Conservation (phyloP, 2,329 filamentous ascomycete species). For the Aspergillus jensenii region DNA sequence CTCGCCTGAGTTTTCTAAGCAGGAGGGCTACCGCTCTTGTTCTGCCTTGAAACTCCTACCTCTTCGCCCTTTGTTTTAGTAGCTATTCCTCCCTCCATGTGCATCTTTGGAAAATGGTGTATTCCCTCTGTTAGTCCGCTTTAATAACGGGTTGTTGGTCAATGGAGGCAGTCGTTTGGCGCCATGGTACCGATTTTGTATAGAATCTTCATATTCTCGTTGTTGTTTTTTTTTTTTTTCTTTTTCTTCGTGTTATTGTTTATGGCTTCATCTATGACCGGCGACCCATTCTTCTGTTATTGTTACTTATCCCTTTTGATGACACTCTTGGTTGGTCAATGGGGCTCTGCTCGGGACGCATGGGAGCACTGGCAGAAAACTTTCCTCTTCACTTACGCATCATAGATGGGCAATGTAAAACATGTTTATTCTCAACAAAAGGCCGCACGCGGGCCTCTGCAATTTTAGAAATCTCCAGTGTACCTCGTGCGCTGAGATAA, state of each 20-base stretch:
- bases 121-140: constrained; percentile 31
- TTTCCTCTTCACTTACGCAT: constrained; percentile 33
- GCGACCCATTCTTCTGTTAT: constrained; percentile 26
- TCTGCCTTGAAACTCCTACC: constrained; percentile 27
- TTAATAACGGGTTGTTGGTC: constrained; percentile 34
- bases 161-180: constrained; percentile 37
- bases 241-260: constrained; percentile 19
- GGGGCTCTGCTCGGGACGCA: constrained; percentile 23
- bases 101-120: constrained; percentile 34
- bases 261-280: constrained; percentile 27
- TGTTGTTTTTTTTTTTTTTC: not conserved
- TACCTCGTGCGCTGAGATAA: not conserved
- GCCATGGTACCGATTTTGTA: constrained; percentile 40
- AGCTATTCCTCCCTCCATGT: constrained; percentile 40
- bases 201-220: constrained; percentile 35
- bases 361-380: constrained; percentile 28
- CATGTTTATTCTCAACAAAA: constrained; percentile 19
- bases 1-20: constrained; percentile 7
- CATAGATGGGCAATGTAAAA: constrained; percentile 44
- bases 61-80: constrained; percentile 43
- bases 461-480: not conserved
- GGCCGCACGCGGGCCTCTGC: not conserved
- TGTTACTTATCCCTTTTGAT: constrained; percentile 23
- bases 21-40: constrained; percentile 8
- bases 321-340: constrained; percentile 25